Evolutionary conservation across 306 rosid genomes (phyloP), one percentile per base, ranked within the genome.

Genomic region (Carpinus viminea): DNA sequence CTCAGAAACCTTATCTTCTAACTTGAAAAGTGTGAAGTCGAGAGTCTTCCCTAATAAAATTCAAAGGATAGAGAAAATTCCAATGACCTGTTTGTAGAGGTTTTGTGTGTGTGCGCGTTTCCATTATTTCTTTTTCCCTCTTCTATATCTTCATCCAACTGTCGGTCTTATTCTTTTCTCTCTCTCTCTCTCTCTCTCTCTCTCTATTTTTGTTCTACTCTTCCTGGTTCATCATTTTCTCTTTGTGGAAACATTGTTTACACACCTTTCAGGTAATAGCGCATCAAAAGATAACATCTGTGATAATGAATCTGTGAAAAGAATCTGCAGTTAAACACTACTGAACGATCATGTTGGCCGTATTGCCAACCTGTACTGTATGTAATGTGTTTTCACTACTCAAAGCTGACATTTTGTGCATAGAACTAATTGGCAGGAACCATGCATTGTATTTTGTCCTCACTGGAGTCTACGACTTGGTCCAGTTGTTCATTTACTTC

Each of bases 381-480:
- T 47, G 48, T 72, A 2, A 24, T 56, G 64, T 26, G 36, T 38
- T 68, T 52, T 21, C 26, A 65, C 74, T 18, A 59, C 69, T 21
- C 26, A 48, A 76, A 77, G 66, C 82, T 88, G 77, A 81, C 61
- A 24, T 73, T 18, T 36, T 89, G 70, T 75, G 31, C 60, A 26
- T 81, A 94, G 98, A 86, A 80, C 76, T 52, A 87, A 85, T 66
- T 94, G 93, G 94, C 90, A 86, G 86, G 97, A 94, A 80, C 97
- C 97, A 15, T 94, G 96, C 85, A 82, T 94, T 47, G 90, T 94
- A 74, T 91, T 94, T 80, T 84, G 88, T 83, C 93, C 95, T 72
- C 96, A 91, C 78, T 91, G 96, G 97, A 91, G 86, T 84, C 80
- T 94, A 76, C 94, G 98, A 70, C 87, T 94, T 65, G 98, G 98